These are phyloP conservation scores for Knoxia roxburghii DNA, from an alignment of 257 asterid genomes.

Conservation along the genomic window DNA sequence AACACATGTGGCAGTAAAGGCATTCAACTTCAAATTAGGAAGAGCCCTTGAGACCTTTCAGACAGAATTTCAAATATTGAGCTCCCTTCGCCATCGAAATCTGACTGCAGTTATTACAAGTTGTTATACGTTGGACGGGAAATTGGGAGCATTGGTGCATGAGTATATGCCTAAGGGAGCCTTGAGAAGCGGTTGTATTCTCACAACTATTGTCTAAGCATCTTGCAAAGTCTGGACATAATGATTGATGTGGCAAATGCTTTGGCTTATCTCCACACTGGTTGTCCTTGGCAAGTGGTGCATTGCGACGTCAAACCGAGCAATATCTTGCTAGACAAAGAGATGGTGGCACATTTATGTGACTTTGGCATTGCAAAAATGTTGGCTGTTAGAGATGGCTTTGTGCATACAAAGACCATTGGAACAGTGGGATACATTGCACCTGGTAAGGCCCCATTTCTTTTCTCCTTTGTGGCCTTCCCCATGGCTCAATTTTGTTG, in stretches of 20 bases:
- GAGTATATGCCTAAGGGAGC: conserved; percentile 14
- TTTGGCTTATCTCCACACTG: conserved; percentile 14
- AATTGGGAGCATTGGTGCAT: conserved; percentile 2
- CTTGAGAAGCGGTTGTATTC: conserved; percentile 16
- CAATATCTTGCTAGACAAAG: conserved; percentile 8
- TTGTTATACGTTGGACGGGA: not conserved
- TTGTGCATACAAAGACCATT: conserved; percentile 7
- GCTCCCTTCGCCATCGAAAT: conserved; percentile 11
- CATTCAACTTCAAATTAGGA: not conserved
- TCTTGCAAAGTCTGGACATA: conserved; percentile 8
- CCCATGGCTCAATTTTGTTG: no score
- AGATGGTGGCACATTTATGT: conserved; percentile 16
- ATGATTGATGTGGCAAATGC: conserved; percentile 17
- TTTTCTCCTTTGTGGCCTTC: not conserved
- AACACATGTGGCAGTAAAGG: conserved; percentile 7
- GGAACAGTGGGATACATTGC: conserved; percentile 19
- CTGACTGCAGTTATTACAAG: conserved; percentile 13
- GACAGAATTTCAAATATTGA: conserved; percentile 12
- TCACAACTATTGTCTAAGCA: not conserved
- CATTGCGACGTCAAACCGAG: conserved; percentile 17
- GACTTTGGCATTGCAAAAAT: conserved; percentile 20
- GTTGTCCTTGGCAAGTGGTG: conserved; percentile 1
- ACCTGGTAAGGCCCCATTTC: not conserved
- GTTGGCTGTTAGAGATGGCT: not conserved
- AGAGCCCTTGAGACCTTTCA: conserved; percentile 8